phyloP scores from a whole-genome alignment of 345 rosid species.

The Geranium brycei region DNA sequence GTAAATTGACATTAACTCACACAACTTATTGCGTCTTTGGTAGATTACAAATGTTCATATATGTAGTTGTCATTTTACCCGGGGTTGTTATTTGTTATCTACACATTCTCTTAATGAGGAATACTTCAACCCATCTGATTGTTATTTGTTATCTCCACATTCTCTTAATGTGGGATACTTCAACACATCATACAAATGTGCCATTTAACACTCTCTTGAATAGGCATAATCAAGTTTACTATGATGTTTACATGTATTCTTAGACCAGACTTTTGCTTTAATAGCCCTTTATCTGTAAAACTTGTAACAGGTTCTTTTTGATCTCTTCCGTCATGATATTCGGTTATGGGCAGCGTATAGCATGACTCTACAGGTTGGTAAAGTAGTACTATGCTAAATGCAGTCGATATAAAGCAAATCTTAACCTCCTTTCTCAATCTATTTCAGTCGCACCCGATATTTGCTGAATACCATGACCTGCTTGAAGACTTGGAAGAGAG shows the following conservation, averaged over 20 bases:
- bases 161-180: too few species aligned
- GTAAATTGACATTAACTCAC: constrained; percentile 22
- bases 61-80: background rate
- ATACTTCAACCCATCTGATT: too few species aligned
- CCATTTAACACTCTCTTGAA: too few species aligned
- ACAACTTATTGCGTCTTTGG: background rate
- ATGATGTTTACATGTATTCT: background rate
- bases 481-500: constrained; percentile 48
- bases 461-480: constrained; percentile 63
- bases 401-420: background rate
- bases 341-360: constrained; percentile 84
- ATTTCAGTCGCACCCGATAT: constrained; percentile 49
- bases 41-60: background rate
- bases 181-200: too few species aligned
- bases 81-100: too few species aligned
- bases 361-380: constrained; percentile 47
- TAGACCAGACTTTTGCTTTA: background rate
- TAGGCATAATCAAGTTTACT: too few species aligned
- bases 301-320: constrained; percentile 61
- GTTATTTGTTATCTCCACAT: too few species aligned
- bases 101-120: too few species aligned
- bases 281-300: constrained; percentile 4
- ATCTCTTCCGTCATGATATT: constrained; percentile 63
- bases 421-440: constrained; percentile 2
- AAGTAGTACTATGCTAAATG: constrained; percentile 8